phyloP scores from a whole-genome alignment of 2,329 filamentous ascomycete species.

The Dactylellina cionopaga region DNA sequence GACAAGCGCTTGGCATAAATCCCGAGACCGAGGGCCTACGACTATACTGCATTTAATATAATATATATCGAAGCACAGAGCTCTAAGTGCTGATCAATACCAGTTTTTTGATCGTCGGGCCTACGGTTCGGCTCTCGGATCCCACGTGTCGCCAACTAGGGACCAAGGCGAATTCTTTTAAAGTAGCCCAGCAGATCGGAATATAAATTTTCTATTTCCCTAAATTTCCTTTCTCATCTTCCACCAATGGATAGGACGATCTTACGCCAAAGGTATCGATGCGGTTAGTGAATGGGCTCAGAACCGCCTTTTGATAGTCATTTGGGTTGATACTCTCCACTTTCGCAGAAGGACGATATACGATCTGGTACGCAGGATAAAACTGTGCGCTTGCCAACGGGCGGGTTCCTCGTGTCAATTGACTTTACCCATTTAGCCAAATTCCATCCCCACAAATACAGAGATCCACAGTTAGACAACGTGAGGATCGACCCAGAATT shows the following conservation, averaged over 20 bases:
- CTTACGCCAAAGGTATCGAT: not conserved
- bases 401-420: not conserved
- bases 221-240: slow-evolving; percentile 6
- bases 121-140: slow-evolving; percentile 33
- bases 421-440: slow-evolving; percentile 44
- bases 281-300: not conserved
- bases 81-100: slow-evolving; percentile 6
- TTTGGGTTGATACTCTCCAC: not conserved
- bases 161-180: not conserved
- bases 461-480: slow-evolving; percentile 2
- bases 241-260: slow-evolving; percentile 31
- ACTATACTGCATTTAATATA: slow-evolving; percentile 18
- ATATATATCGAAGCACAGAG: too few species aligned
- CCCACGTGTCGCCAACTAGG: slow-evolving; percentile 14
- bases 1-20: not conserved
- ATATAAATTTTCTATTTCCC: not conserved
- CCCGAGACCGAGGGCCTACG: not conserved
- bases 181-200: not conserved
- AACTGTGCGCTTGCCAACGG: not conserved
- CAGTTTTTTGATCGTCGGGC: not conserved
- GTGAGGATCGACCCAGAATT: not conserved
- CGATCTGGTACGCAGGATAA: not conserved
- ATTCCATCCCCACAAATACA: slow-evolving; percentile 26
- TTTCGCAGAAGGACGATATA: not conserved
- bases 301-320: not conserved